phyloP scores from a whole-genome alignment of 2,329 filamentous ascomycete genomes.

The Neopestalotiopsis sp. region DNA sequence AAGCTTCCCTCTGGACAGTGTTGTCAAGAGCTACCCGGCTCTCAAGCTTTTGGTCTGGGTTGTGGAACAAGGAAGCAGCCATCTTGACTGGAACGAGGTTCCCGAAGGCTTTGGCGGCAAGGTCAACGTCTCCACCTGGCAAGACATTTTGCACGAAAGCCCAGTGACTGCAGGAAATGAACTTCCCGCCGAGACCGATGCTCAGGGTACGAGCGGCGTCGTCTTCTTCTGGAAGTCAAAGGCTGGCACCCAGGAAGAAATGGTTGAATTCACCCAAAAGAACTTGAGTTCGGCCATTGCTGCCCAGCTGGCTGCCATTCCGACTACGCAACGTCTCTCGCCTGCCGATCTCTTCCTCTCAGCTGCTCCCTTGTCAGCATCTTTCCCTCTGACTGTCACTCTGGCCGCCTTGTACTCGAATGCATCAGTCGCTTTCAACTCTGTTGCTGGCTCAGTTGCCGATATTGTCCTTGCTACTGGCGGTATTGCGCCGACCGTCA shows the following conservation, averaged over 20 bases:
- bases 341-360: conserved; percentile 83
- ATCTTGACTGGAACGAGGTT: conserved; percentile 94
- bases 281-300: conserved; percentile 91
- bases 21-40: conserved; percentile 71
- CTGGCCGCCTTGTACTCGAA: conserved; percentile 85
- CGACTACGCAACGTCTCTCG: conserved; percentile 74
- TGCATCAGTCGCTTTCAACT: conserved; percentile 85
- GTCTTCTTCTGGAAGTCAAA: conserved; percentile 71
- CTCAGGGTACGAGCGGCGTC: conserved; percentile 58
- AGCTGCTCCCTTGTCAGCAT: conserved; percentile 79
- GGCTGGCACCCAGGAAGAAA: conserved; percentile 62
- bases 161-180: conserved; percentile 63
- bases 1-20: conserved; percentile 78
- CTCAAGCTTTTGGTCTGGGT: conserved; percentile 89
- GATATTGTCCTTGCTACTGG: conserved; percentile 77
- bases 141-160: conserved; percentile 80
- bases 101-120: conserved; percentile 77
- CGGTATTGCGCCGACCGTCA: conserved; percentile 79
- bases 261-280: conserved; percentile 80
- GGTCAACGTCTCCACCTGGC: conserved; percentile 89
- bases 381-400: conserved; percentile 80
- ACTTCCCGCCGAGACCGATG: conserved; percentile 67
- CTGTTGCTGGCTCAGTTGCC: conserved; percentile 76
- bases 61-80: conserved; percentile 85
- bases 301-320: conserved; percentile 77